A percentile compares a stretch with the other conserved stretches of the same genome.
These are phyloP conservation scores for Coemansia sp. DNA, from an alignment of 192 early-diverging fungal genomes.

Conservation along the genomic window DNA sequence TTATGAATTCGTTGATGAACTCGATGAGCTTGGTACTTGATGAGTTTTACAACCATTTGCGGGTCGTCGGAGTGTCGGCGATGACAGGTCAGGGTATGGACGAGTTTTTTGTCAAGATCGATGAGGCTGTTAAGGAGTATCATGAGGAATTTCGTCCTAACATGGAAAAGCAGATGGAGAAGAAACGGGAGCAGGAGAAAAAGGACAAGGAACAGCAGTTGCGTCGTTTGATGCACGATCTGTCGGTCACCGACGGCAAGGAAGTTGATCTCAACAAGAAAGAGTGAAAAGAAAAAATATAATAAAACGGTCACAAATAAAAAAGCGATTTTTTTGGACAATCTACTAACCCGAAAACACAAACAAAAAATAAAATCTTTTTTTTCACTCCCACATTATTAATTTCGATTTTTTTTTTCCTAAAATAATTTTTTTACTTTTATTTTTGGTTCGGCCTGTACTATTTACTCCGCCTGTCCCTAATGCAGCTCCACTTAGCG, in stretches of 20 bases:
- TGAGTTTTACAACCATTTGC: conserved; percentile 87
- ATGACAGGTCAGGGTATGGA: conserved; percentile 92
- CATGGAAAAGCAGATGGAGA: conserved; percentile 69
- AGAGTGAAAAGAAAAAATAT: neutral
- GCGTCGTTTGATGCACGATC: conserved; percentile 82
- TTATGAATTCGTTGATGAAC: conserved; percentile 91
- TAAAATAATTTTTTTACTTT: neutral
- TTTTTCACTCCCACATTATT: neutral
- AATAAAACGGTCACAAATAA: conserved; percentile 2
- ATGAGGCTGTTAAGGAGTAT: conserved; percentile 83
- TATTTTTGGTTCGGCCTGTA: too few species aligned
- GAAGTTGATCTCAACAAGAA: conserved; percentile 24
- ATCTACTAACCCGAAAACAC: too few species aligned
- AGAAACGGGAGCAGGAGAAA: conserved; percentile 64
- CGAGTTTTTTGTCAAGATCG: conserved; percentile 80
- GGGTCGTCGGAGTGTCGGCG: conserved; percentile 85
- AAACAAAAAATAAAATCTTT: conserved; percentile 7
- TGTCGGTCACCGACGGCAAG: conserved; percentile 63
- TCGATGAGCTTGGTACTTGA: conserved; percentile 96
- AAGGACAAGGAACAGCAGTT: conserved; percentile 72
- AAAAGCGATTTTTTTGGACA: neutral
- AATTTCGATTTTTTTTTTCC: neutral
- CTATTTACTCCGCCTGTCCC: too few species aligned
- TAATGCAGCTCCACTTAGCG: conserved; percentile 6
- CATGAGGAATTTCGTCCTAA: conserved; percentile 84